Evolutionary conservation across 1,284 basidiomycete genomes (phyloP).

Genomic region (Leucoagaricus sp.): DNA sequence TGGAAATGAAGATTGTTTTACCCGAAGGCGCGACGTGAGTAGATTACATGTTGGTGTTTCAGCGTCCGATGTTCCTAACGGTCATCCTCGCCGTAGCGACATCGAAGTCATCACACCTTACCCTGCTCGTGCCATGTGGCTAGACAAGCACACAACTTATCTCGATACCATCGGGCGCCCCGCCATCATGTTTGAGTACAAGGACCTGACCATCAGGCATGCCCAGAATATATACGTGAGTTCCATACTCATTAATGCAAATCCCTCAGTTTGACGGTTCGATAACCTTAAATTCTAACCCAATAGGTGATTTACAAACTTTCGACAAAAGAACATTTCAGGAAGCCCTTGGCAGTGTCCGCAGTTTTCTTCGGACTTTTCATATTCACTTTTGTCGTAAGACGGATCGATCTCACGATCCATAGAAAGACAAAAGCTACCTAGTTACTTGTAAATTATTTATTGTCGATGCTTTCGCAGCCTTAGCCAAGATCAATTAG

Average conservation of each 20-base stretch:
- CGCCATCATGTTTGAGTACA: constrained; percentile 72
- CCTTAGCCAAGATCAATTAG: background rate
- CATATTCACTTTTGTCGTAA: constrained; percentile 55
- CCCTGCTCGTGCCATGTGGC: constrained; percentile 59
- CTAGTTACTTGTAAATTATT: constrained; percentile 20
- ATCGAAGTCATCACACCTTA: constrained; percentile 81
- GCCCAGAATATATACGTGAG: constrained; percentile 73
- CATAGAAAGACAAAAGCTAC: constrained; percentile 49
- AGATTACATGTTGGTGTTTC: background rate
- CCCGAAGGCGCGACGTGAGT: constrained; percentile 94
- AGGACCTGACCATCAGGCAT: constrained; percentile 79
- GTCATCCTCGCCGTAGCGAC: constrained; percentile 52
- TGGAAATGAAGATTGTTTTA: constrained; percentile 78
- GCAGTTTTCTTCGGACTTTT: constrained; percentile 69
- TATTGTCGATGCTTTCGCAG: constrained; percentile 5
- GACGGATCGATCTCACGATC: constrained; percentile 69
- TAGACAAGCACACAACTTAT: constrained; percentile 80
- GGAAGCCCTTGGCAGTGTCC: constrained; percentile 81
- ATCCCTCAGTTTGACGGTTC: constrained; percentile 10
- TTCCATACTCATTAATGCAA: constrained; percentile 18
- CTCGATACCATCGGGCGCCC: constrained; percentile 94
- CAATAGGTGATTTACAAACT: constrained; percentile 84
- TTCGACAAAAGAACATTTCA: constrained; percentile 72
- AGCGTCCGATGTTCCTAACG: background rate
- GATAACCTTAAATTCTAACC: constrained; percentile 14